phyloP scores from a whole-genome alignment of 1,284 basidiomycete species.

The Inonotus hispidus region DNA sequence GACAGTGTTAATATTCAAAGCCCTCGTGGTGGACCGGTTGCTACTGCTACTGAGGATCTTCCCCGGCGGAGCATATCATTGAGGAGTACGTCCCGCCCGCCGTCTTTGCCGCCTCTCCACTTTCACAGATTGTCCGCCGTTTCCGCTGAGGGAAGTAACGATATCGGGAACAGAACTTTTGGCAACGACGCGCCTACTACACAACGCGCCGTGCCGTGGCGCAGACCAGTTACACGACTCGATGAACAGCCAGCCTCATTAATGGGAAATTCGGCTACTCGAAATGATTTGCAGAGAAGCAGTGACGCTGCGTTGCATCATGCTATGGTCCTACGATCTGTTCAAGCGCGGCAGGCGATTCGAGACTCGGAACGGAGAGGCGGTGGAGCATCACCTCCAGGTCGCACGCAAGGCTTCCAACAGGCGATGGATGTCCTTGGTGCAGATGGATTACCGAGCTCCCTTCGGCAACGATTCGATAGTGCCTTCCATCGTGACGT shows the following conservation, averaged over 20 bases:
- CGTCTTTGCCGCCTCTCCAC: conserved; percentile 11
- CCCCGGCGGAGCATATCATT: background rate
- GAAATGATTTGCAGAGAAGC: background rate
- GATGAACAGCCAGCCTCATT: background rate
- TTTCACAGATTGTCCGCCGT: conserved; percentile 1
- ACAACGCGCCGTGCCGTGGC: background rate
- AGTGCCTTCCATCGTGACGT: conserved; percentile 20
- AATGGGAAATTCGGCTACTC: background rate
- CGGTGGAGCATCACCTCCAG: background rate
- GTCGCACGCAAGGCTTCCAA: conserved; percentile 19
- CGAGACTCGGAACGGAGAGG: background rate
- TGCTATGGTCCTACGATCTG: conserved; percentile 4
- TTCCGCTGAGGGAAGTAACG: background rate
- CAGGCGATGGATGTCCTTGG: conserved; percentile 23
- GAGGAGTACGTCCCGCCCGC: conserved; percentile 3
- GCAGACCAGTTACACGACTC: background rate
- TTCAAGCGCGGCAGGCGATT: conserved; percentile 3
- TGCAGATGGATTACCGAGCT: conserved; percentile 21
- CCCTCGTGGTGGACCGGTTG: background rate
- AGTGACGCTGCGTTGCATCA: background rate
- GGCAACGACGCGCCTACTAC: background rate
- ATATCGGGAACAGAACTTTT: background rate
- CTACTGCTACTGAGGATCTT: background rate
- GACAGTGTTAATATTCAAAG: background rate
- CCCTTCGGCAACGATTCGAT: conserved; percentile 23